phyloP scores from a whole-genome alignment of 73 alveolate species.

The Paraurostyla sp. region DNA sequence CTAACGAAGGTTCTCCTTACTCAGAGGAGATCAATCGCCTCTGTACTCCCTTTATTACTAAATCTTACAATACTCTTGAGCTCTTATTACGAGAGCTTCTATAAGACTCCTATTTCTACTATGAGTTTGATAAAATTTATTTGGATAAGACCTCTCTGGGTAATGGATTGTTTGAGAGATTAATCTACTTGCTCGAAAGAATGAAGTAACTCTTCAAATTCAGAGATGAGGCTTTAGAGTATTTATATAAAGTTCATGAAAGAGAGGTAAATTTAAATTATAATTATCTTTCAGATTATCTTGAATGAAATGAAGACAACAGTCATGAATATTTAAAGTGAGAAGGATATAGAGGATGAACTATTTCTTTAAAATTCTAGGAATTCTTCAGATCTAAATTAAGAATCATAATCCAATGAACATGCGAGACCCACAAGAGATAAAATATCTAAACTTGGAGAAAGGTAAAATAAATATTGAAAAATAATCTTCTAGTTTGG shows the following conservation, averaged over 20 bases:
- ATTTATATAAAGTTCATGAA: conserved; percentile 3
- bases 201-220: conserved; percentile 22
- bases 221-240: conserved; percentile 46
- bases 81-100: conserved; percentile 2
- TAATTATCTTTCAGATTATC: not conserved
- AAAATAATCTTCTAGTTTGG: conserved; percentile 38
- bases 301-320: conserved; percentile 41
- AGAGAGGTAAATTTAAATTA: conserved; percentile 12
- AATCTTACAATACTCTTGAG: conserved; percentile 41
- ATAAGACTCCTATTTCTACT: not conserved
- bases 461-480: not conserved
- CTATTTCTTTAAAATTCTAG: not conserved
- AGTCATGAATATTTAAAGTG: conserved; percentile 41
- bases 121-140: conserved; percentile 28
- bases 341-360: conserved; percentile 40
- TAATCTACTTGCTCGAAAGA: conserved; percentile 7
- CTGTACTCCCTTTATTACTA: conserved; percentile 26
- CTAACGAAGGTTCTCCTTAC: not conserved
- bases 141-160: not conserved
- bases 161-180: not conserved
- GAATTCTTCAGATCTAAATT: not conserved
- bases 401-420: not conserved
- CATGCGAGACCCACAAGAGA: conserved; percentile 48
- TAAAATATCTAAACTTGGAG: conserved; percentile 10
- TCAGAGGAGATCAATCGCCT: not conserved